Base-by-base conservation (phyloP, 306 rosid species). In the Castanea mollissima region DNA sequence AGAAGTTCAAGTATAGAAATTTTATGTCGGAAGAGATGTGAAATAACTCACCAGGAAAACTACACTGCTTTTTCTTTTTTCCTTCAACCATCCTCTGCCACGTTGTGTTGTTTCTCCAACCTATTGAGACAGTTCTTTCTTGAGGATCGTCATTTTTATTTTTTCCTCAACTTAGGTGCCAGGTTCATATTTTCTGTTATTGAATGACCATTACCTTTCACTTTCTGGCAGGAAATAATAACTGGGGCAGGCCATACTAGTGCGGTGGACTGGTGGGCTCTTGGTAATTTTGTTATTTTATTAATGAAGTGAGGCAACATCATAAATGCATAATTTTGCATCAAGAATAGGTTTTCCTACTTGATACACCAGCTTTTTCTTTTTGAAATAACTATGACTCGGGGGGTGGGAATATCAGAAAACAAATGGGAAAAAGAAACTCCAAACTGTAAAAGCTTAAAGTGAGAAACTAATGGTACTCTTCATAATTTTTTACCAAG, bases 181-280 rank as follows among this genome's bases (percentile, higher is more conserved):
- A 70, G 78, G 71, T 64, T 70, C n/a, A 71, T n/a, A 49, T 14
- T 80, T 67, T 78, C 55, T 78, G 71, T 70, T 63, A 23, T 71
- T 80, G 77, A 80, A 32, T 59, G 55, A 52, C 78, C 71, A 41
- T 25, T 73, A 63, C 16, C 83, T 79, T 59, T 46, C 21, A 51
- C 52, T 69, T 49, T 5, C 60, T 77, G 88, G 82, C 92, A 95
- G 99, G 99, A 95, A 93, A 95, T 93, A 82, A 91, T 95, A 73
- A 86, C 91, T 64, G 99, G 98, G 82, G 92, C 93, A 56, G 98
- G 99, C 52, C 99, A 95, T 85, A 88, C 92, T 19, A 93, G 99
- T 88, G 99, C 97, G 29, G 99, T 95, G 76, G 99, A 95, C 85
- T 95, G 99, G 99, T 95, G 99, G 99, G 98, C 99, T 80, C 90